Evolutionary conservation across 352 stramenopile species (phyloP).

Genomic region (Globisporangium viniferum): DNA sequence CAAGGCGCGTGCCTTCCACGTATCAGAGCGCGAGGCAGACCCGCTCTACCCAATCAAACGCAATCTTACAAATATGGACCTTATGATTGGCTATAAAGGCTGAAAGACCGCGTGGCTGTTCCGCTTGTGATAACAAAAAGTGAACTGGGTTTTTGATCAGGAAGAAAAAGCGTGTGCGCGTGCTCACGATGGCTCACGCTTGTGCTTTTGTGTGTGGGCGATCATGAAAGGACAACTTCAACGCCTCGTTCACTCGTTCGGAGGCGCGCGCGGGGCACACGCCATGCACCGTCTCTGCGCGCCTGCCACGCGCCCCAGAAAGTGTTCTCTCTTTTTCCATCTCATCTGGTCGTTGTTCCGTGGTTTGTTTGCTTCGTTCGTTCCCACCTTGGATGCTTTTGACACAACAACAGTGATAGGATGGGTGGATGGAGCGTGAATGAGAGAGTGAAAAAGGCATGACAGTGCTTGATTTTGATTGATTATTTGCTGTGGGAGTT

Average conservation of each 20-base stretch:
- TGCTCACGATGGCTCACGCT: background rate
- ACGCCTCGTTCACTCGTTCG: background rate
- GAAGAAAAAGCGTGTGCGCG: background rate
- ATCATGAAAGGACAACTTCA: slow-evolving; percentile 2
- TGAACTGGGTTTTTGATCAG: background rate
- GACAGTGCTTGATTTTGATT: too few species aligned
- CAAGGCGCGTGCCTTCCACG: background rate
- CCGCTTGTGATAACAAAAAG: background rate
- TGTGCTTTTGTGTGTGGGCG: too few species aligned
- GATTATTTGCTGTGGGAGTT: background rate
- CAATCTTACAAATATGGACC: background rate
- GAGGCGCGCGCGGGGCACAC: slow-evolving; percentile 4
- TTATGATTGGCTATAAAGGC: background rate
- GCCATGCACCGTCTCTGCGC: slow-evolving; percentile 7
- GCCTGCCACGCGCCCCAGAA: background rate
- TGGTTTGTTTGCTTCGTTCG: background rate
- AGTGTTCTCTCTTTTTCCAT: background rate
- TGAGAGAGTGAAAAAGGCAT: too few species aligned
- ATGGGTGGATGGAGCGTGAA: too few species aligned
- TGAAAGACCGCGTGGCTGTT: background rate
- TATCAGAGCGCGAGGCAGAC: background rate
- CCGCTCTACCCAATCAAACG: background rate
- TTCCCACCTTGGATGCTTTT: background rate
- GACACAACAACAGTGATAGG: background rate
- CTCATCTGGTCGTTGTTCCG: background rate